phyloP scores from a whole-genome alignment of 2,329 filamentous ascomycete genomes.

The Nannizzia gypsea region DNA sequence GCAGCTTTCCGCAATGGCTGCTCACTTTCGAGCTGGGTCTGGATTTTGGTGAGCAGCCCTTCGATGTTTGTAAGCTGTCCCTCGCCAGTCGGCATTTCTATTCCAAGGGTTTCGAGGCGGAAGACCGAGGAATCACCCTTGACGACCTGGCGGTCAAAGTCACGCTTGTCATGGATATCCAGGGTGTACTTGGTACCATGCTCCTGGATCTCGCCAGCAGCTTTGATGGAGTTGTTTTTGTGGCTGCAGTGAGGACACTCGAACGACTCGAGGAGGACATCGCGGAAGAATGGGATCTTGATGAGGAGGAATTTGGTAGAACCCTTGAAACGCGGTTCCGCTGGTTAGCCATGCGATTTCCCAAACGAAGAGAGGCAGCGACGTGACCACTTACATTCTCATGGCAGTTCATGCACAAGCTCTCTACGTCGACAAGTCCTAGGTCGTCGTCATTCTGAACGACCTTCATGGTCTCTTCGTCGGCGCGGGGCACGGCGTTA shows the following conservation, averaged over 20 bases:
- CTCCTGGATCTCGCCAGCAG: constrained; percentile 82
- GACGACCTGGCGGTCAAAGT: constrained; percentile 78
- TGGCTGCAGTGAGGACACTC: constrained; percentile 79
- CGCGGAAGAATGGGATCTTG: constrained; percentile 90
- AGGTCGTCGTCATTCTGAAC: constrained; percentile 26
- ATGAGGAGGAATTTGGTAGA: constrained; percentile 78
- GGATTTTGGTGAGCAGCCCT: constrained; percentile 65
- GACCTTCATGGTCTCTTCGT: neutral
- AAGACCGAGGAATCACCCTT: constrained; percentile 81
- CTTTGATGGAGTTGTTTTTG: constrained; percentile 86
- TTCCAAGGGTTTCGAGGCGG: constrained; percentile 78
- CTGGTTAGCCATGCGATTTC: constrained; percentile 7
- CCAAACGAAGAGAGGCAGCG: neutral
- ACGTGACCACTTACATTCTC: constrained; percentile 47
- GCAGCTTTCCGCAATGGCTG: constrained; percentile 72
- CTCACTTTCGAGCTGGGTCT: constrained; percentile 68
- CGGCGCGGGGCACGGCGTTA: neutral
- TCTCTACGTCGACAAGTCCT: constrained; percentile 46
- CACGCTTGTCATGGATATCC: constrained; percentile 57
- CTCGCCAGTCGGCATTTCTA: constrained; percentile 83
- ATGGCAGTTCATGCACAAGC: constrained; percentile 76
- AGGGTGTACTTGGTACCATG: constrained; percentile 76
- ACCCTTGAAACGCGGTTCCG: constrained; percentile 44
- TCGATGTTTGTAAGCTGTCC: constrained; percentile 91
- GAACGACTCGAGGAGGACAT: constrained; percentile 96